A percentile compares a stretch with the other conserved stretches of the same genome.
These are phyloP conservation scores for Naganishia sp. DNA, from an alignment of 1,284 basidiomycete genomes.

Conservation along the genomic window DNA sequence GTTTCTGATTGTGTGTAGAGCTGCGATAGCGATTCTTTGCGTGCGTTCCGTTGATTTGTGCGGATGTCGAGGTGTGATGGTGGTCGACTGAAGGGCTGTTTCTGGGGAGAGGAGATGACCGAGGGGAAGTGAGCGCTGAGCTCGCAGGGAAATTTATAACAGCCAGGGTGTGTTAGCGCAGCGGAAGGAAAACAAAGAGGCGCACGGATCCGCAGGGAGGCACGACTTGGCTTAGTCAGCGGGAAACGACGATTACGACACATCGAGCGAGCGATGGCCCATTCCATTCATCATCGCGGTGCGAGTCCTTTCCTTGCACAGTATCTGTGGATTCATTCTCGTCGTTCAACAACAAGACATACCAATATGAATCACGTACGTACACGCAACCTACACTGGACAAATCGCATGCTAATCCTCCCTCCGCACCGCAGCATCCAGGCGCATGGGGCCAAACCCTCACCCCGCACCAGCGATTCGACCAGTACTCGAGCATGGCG, in stretches of 20 bases:
- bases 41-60: constrained; percentile 17
- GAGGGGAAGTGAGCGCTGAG: background rate
- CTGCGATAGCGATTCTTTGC: constrained; percentile 33
- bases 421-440: constrained; percentile 44
- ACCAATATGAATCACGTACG: constrained; percentile 40
- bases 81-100: constrained; percentile 2
- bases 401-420: background rate
- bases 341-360: background rate
- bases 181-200: background rate
- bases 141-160: background rate
- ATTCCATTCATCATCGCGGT: background rate
- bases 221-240: constrained; percentile 11
- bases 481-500: constrained; percentile 42
- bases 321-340: background rate
- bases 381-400: background rate
- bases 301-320: background rate
- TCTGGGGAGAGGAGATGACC: background rate
- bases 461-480: constrained; percentile 43
- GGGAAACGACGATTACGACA: constrained; percentile 21
- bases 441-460: constrained; percentile 51
- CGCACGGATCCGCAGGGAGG: background rate
- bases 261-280: background rate
- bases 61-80: constrained; percentile 2
- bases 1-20: constrained; percentile 22
- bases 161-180: background rate